Evolutionary conservation across 2,329 filamentous ascomycete species (phyloP), one percentile per base, ranked within the genome.

Genomic region (Colletotrichum chlorophyti): DNA sequence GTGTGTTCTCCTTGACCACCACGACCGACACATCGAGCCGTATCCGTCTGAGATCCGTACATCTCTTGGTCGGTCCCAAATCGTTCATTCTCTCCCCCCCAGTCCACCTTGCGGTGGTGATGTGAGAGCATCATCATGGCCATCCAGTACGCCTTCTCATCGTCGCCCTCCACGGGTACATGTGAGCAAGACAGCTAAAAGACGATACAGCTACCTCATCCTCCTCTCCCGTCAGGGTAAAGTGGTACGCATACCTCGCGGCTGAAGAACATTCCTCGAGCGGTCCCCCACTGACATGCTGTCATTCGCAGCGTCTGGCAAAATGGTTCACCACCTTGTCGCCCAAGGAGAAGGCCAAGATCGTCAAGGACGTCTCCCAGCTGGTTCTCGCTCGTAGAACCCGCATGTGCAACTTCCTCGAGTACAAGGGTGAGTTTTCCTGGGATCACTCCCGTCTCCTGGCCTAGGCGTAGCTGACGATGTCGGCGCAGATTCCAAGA

Each of bases 321-420:
- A 99, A 99, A 81, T 99, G 95, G 95, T 99, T 99, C 79, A 96
- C 93, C 53, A 99, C 95, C 14, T 85, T 99, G 63, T 97, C 94
- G 31, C 95, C 95, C 64, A 97, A 90, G 78, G 95, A 99, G 73
- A 99, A 99, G 82, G 95, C 94, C 78, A 99, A 99, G 84, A 98
- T 99, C 73, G 94, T 99, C 84, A 99, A 99, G 79, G 95, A 99
- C 83, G 95, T 99, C 70, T 93, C 95, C 61, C 95, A 98, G 78
- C 90, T 98, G 46, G 95, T 99, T 67, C 88, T 99, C 66, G 95
- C 95, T 63, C 87, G 95, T 67, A 87, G 95, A 71, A 98, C 95
- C 60, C 92, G 95, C 74, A 99, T 99, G 95, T 99, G 95, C 86
- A 99, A 99, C 79, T 99, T 99, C 77, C 86, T 99, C 61, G 95